Percentiles rank a stretch among this genome's conserved stretches.
Conservation (phyloP, 768 basidiomycete species). For the Amanita muscaria region DNA sequence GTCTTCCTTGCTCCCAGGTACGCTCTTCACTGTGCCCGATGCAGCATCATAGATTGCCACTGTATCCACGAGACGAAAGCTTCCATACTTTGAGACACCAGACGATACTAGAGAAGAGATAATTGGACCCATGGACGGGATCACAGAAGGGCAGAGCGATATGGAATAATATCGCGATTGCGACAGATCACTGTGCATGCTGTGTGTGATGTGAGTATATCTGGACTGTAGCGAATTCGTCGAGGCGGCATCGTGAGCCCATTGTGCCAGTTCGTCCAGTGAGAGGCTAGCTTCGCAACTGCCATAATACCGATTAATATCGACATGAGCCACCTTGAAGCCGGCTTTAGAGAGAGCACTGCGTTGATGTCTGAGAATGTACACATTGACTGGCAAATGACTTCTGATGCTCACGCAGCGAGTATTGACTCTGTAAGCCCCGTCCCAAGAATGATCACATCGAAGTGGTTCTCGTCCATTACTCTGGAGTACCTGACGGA, state of each 20-base stretch:
- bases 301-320: constrained; percentile 80
- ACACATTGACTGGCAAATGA: constrained; percentile 5
- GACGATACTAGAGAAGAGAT: constrained; percentile 74
- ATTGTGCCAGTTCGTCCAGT: constrained; percentile 67
- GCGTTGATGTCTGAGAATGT: constrained; percentile 11
- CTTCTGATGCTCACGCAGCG: constrained; percentile 66
- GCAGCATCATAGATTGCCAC: constrained; percentile 46
- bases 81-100: constrained; percentile 86
- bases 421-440: constrained; percentile 77
- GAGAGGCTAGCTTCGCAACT: constrained; percentile 73
- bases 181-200: constrained; percentile 30
- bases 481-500: not conserved
- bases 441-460: constrained; percentile 67
- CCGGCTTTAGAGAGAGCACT: constrained; percentile 89
- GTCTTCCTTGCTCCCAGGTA: constrained; percentile 88
- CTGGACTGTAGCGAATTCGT: constrained; percentile 8
- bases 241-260: constrained; percentile 40
- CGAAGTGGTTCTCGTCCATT: constrained; percentile 43
- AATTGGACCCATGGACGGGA: constrained; percentile 70
- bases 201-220: constrained; percentile 38
- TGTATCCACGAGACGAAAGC: constrained; percentile 74
- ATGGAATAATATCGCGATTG: constrained; percentile 75
- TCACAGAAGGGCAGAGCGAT: constrained; percentile 75
- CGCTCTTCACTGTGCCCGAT: constrained; percentile 42
- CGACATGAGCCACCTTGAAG: constrained; percentile 81